These are phyloP conservation scores for Mortierella sp. DNA, from an alignment of 371 early-diverging fungal species.

Conservation along the genomic window DNA sequence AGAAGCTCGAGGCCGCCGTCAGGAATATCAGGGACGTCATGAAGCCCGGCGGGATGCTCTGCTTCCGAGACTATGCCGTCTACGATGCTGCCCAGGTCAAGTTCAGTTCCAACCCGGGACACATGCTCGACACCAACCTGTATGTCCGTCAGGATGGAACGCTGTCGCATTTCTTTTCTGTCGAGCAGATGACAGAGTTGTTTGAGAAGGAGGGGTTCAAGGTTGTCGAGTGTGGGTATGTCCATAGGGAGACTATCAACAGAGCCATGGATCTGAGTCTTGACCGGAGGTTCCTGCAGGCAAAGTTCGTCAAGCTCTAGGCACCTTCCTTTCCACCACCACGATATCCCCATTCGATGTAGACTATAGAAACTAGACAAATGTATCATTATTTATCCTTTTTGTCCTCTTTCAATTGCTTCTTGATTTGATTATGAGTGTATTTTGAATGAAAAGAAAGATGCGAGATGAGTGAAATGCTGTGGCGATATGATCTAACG, in stretches of 20 bases:
- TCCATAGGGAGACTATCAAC: constrained; percentile 86
- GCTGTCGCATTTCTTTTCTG: constrained; percentile 77
- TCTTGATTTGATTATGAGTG: constrained; percentile 2
- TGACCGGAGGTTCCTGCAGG: constrained; percentile 92
- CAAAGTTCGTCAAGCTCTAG: constrained; percentile 74
- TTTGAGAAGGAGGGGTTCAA: constrained; percentile 79
- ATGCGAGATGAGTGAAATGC: background rate
- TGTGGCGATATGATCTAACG: background rate
- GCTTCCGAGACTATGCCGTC: constrained; percentile 92
- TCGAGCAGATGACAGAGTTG: constrained; percentile 65
- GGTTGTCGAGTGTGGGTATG: constrained; percentile 78
- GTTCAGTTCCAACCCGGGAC: constrained; percentile 80
- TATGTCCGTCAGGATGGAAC: constrained; percentile 94
- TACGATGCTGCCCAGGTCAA: constrained; percentile 93
- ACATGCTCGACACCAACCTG: constrained; percentile 83
- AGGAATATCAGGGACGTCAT: constrained; percentile 77
- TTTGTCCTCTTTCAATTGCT: background rate
- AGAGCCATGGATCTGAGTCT: constrained; percentile 80
- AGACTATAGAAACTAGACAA: background rate
- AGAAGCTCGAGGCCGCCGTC: constrained; percentile 78
- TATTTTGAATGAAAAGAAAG: background rate
- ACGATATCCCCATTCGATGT: constrained; percentile 1
- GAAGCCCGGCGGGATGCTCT: constrained; percentile 81
- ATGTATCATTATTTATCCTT: background rate
- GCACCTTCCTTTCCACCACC: background rate